Evolutionary conservation across 441 rosid species (phyloP).

Genomic region (Breynia disticha): DNA sequence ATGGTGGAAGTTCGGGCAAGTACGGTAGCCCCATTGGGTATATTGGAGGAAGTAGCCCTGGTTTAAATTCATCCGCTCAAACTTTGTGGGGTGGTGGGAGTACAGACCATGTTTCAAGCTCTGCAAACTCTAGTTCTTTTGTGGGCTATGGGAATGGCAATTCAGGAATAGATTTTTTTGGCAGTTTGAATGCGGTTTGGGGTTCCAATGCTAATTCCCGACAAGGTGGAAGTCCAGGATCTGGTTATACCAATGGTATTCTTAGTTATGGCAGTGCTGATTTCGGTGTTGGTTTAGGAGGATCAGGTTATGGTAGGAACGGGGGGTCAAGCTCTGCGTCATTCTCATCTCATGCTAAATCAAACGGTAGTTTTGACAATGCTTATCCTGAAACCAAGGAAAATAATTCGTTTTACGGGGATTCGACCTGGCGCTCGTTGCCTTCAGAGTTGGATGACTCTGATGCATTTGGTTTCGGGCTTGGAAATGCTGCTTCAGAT

Average conservation of each 20-base stretch:
- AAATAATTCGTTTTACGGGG: constrained; percentile 53
- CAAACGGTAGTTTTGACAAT: constrained; percentile 49
- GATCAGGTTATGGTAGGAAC: constrained; percentile 63
- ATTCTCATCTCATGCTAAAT: constrained; percentile 43
- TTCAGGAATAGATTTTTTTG: constrained; percentile 44
- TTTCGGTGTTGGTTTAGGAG: constrained; percentile 41
- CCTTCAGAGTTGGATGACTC: constrained; percentile 50
- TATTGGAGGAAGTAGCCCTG: constrained; percentile 54
- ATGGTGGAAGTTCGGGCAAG: constrained; percentile 60
- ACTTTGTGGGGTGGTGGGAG: constrained; percentile 75
- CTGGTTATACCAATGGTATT: constrained; percentile 34
- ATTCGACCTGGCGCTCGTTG: constrained; percentile 51
- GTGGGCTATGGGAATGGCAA: constrained; percentile 48
- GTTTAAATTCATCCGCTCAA: constrained; percentile 56
- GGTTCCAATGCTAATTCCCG: constrained; percentile 41
- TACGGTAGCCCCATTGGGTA: constrained; percentile 50
- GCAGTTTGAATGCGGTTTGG: constrained; percentile 45
- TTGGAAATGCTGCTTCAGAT: constrained; percentile 64
- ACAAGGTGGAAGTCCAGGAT: constrained; percentile 46
- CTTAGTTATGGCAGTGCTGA: constrained; percentile 58
- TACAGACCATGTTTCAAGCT: constrained; percentile 38
- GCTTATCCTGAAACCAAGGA: constrained; percentile 48
- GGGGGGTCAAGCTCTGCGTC: constrained; percentile 38
- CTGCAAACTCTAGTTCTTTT: constrained; percentile 37
- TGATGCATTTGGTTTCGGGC: constrained; percentile 60